phyloP scores from a whole-genome alignment of 768 basidiomycete genomes.

The Tulasnella sp. region DNA sequence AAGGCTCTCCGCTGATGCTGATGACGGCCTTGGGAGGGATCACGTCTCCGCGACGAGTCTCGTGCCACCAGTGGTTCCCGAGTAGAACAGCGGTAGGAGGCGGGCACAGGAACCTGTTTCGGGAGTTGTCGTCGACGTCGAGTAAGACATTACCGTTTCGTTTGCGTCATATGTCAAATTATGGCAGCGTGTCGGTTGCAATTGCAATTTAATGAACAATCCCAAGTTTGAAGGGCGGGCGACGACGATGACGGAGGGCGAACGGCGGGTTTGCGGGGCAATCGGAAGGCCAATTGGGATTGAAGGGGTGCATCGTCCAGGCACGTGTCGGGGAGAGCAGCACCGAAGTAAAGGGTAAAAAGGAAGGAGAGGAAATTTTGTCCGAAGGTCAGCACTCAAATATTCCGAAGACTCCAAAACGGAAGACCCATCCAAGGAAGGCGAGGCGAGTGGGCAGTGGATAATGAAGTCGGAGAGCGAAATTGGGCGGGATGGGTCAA shows the following conservation, averaged over 20 bases:
- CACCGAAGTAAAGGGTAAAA: not conserved
- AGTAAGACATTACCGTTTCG: too few species aligned
- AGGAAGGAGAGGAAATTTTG: not conserved
- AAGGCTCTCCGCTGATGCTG: conserved; percentile 83
- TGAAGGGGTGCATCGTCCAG: not conserved
- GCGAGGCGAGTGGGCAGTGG: conserved; percentile 16
- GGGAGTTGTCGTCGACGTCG: not conserved
- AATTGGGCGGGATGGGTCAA: not conserved
- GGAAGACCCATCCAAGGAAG: conserved; percentile 17
- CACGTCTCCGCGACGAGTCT: conserved; percentile 50
- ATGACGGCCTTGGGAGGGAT: conserved; percentile 74
- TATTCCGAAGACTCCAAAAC: not conserved
- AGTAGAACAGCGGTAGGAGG: conserved; percentile 91
- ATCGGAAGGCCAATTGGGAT: not conserved
- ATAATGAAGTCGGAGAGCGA: conserved; percentile 7
- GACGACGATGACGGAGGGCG: not conserved
- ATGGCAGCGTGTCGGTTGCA: not conserved
- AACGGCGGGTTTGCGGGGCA: not conserved
- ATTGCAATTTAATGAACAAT: not conserved
- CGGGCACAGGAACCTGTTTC: conserved; percentile 70
- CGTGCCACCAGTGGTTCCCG: conserved; percentile 91
- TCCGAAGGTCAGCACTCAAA: not conserved
- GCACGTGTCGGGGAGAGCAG: not conserved
- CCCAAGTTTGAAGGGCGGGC: not conserved
- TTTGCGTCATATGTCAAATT: too few species aligned